Base-by-base conservation (phyloP, 306 rosid species). In the Inga leiocalycina region DNA sequence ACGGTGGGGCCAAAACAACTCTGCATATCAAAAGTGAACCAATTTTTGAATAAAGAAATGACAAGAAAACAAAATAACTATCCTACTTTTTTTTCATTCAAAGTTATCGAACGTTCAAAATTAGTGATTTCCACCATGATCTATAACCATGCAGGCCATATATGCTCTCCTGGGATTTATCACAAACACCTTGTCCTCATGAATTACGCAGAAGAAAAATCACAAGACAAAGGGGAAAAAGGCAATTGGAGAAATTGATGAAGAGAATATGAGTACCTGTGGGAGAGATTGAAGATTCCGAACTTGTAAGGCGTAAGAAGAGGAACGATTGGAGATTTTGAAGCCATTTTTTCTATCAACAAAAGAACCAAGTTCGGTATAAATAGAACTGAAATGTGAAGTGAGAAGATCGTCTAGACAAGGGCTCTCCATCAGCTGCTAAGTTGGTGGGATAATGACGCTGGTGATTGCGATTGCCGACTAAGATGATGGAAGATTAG, bases 1-100 rank as follows among this genome's bases (percentile, higher is more conserved):
- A 78, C 81, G 89, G 30, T 37, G 92, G 89, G 17, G 94, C 88
- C 85, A 91, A 75, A 51, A 83, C 91, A 41, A 90, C 59, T 69
- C 89, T 90, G 85, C 0, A 70, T 10, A 20, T 17, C 51, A 70
- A 70, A 19, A 70, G 17, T 19, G 8, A 37, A 70, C 32, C 52
- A 41, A 70, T 70, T 37, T 70, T 70, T 13, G 41, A 19, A 17
- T 19, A 3, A 5, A 20, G 10, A 37, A 68, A 68, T n/a, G 49
- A 68, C 32, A n/a, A 34, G 19, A 68, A 27, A 12, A 64, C 14
- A 22, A n/a, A n/a, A 27, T 27, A 10, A 27, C 19, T 10, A 62
- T 10, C 41, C 41, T 37, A 0, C 5, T 37, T 5, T 37, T 37
- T 5, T 37, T 5, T 0, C 41, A 5, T 1, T 14, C 68, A 10